Evolutionary conservation across 164 flowering plant species (phyloP), one percentile per base, ranked within the genome.

Genomic region (Brasenia schreberi): DNA sequence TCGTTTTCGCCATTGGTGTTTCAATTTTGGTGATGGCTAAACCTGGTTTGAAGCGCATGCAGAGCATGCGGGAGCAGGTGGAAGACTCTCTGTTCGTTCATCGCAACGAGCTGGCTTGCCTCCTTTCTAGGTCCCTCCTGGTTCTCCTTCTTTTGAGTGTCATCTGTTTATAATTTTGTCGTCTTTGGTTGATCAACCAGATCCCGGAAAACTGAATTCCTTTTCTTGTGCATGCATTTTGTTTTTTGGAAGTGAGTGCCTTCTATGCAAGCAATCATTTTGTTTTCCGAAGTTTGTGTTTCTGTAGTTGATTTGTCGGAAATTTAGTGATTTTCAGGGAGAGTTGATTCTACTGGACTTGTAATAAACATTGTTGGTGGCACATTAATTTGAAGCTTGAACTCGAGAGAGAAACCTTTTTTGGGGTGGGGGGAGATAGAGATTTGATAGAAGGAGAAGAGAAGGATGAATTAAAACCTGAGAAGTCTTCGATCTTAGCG

Each of bases 81-180:
- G 85, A 88, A 70, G 88, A 79, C 69, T 86, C 91, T 42, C 91
- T 88, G 69, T 74, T 82, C 58, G 89, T 75, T 77, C 84, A 85
- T 63, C 84, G 89, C 18, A 88, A 88, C 73, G 85, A 88, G 42
- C 87, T 88, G 65, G 83, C 85, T 43, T 69, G 88, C 66, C 91
- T 88, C 39, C 91, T 88, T 70, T 86, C 89, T 77, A 82, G 95
- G 94, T 88, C 77, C 17, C 5, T 4, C 12, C 11, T 6, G 2
- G 16, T 12, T 45, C 27, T 19, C 43, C 42, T 7, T 16, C 45
- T 7, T 49, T 33, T 63, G 18, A 10, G 7, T 7, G 17, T 9
- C n/a, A n/a, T 9, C 39, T 49, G 53, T 2, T 33, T 16, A 11
- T 1, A n/a, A 11, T 3, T 49, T 49, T 7, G 53, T 49, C 14